Evolutionary conservation across 805 yeast species (phyloP), one percentile per base, ranked within the genome.

Genomic region (Nakazawaea molendinolei): DNA sequence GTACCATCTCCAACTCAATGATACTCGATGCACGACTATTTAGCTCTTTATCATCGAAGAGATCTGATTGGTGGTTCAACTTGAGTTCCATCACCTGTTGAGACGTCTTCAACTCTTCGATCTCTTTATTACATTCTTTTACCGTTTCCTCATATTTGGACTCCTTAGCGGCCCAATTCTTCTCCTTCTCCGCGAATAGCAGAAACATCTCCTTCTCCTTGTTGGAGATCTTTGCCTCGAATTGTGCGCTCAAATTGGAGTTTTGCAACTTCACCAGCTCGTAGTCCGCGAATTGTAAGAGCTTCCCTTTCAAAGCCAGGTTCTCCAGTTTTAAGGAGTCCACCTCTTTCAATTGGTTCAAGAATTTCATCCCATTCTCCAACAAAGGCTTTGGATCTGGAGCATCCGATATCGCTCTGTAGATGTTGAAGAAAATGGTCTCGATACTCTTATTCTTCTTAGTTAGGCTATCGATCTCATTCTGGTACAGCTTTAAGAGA

Each of bases 371-470:
- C 1, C 89, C 74, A 25, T 76, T 69, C 47, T 82, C 83, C 40
- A 90, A 60, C 28, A 89, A 56, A 4, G 95, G 94, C 43, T 71
- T 74, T 1, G 97, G 97, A 60, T 90, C 97, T 0, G 97, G 97
- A 0, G 94, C 89, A 54, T 89, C 95, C 5, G 87, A 85, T 5
- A 90, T 61, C 12, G 76, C 65, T 38, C 85, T 65, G 61, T 90
- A 90, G 16, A 85, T 65, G 14, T 78, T 76, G 53, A 87, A 74
- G 50, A 92, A 81, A 21, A 77, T 68, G 25, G 69, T 64, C 50
- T 92, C 97, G 1, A 84, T 75, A 30, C 57, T 64, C 51, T 89
- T 86, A 37, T 85, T 77, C 44, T 92, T 75, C 45, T 75, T 74
- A 2, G 96, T 85, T 44, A 90, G 63, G 28, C 67, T 63, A 54